These are phyloP conservation scores for Falciphora oryzae DNA, from an alignment of 2,329 filamentous ascomycete genomes.

Conservation along the genomic window DNA sequence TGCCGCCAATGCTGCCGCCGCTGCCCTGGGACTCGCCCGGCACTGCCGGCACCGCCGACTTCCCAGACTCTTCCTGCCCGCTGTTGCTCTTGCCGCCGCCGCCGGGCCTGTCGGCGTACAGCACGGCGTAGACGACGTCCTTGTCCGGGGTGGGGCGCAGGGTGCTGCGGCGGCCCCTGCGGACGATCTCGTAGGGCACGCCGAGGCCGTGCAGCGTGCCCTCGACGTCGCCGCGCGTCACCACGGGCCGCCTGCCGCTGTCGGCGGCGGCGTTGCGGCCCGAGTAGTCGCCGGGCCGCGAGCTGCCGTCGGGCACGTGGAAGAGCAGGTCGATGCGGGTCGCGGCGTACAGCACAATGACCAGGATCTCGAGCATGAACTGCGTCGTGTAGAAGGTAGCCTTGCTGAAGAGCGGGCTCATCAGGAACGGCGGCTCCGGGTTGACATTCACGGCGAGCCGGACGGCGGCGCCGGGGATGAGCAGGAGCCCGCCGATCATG, in stretches of 20 bases:
- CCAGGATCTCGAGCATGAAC: conserved; percentile 27
- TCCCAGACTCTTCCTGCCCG: background rate
- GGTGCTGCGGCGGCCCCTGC: conserved; percentile 1
- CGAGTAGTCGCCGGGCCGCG: conserved; percentile 17
- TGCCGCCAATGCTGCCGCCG: no score
- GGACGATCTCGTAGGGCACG: conserved; percentile 7
- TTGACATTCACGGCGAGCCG: conserved; percentile 22
- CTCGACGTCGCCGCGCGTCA: conserved; percentile 8
- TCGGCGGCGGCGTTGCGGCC: conserved; percentile 1
- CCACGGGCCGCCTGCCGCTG: background rate
- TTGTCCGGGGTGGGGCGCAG: background rate
- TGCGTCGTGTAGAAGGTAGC: conserved; percentile 29
- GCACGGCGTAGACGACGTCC: conserved; percentile 3
- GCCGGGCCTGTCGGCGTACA: conserved; percentile 6
- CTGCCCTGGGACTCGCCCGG: no score
- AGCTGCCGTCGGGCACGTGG: conserved; percentile 25
- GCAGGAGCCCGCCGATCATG: conserved; percentile 14
- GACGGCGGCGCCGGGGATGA: conserved; percentile 18
- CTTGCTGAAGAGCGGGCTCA: conserved; percentile 26
- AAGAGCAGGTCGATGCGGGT: conserved; percentile 25
- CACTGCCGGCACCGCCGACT: background rate
- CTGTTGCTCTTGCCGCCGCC: background rate
- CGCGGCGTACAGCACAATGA: conserved; percentile 21
- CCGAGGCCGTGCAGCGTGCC: background rate
- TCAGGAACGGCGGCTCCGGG: conserved; percentile 16